Percentiles rank a stretch among this genome's conserved stretches.
Evolutionary conservation across 768 basidiomycete species (phyloP).

Genomic region (Crassisporium funariophilum): DNA sequence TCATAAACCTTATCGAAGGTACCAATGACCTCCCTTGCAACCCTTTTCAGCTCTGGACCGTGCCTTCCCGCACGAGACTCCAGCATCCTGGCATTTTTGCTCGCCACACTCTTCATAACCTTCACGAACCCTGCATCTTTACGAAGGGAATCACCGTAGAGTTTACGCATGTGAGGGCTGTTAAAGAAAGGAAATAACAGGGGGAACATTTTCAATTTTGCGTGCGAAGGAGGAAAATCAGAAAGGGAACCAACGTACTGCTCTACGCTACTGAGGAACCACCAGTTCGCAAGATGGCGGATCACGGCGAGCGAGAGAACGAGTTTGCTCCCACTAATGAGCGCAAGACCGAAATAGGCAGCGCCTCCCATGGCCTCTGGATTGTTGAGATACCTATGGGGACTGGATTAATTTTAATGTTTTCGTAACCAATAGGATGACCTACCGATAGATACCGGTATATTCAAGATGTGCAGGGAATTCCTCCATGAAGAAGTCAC

Average conservation of each 20-base stretch:
- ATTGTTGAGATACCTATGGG: conserved; percentile 81
- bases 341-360: conserved; percentile 89
- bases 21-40: conserved; percentile 87
- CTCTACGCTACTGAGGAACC: conserved; percentile 93
- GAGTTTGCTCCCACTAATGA: conserved; percentile 93
- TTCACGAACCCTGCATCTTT: conserved; percentile 98
- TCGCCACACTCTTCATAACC: conserved; percentile 93
- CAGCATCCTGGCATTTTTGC: conserved; percentile 74
- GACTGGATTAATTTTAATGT: not conserved
- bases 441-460: conserved; percentile 92
- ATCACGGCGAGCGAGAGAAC: conserved; percentile 84
- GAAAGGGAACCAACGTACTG: conserved; percentile 56
- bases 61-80: conserved; percentile 80
- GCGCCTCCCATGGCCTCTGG: conserved; percentile 96
- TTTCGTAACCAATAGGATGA: not conserved
- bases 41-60: conserved; percentile 77
- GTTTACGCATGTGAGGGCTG: conserved; percentile 97
- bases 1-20: conserved; percentile 96
- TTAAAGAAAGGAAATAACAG: not conserved
- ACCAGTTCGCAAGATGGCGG: conserved; percentile 88
- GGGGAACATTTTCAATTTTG: conserved; percentile 1
- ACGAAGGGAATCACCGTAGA: conserved; percentile 91
- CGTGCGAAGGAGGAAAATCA: conserved; percentile 2
- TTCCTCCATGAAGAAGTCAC: conserved; percentile 95
- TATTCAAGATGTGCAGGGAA: conserved; percentile 91